Evolutionary conservation across 345 rosid genomes (phyloP), one percentile per base, ranked within the genome.

Genomic region (Brassica napus): DNA sequence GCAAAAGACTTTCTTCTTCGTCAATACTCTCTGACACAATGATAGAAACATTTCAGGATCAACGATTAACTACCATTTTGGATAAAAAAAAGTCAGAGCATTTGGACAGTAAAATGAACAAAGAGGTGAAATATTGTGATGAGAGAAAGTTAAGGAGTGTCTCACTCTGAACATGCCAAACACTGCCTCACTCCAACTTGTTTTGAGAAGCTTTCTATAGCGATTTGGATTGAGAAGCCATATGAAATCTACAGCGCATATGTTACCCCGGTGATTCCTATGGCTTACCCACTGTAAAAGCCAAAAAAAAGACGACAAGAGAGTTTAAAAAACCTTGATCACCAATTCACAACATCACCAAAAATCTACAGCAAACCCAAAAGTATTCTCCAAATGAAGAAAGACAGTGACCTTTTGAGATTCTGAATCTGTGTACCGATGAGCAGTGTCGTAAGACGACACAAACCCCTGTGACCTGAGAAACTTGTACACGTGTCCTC

Each of bases 171-270:
- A 89, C 91, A 94, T 94, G 88, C 90, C 98, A 81, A 92, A 94
- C 24, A 88, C 97, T 9, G 98, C 94, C 82, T 89, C 97, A 81
- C 88, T 91, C 98, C 97, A 92, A 49, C 98, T 91, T 14, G 97
- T 81, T 82, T 89, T 89, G 1, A 92, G 85, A 59, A 91, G 79
- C 75, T 91, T 89, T 44, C 89, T 82, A 64, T 90, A 87, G 71
- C 86, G 84, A 47, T 89, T 91, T 72, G 98, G 98, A 85, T 94
- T 94, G 21, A 94, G 85, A 82, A 95, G 99, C 99, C 97, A 95
- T 79, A 95, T 95, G 74, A 95, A 95, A 75, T 95, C 99, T 23
- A 95, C 99, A 11, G 97, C 99, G 62, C 99, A 95, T 77, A 91
- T 87, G 82, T 95, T 91, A 32, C 99, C 99, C 55, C 98, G 89